Percentiles rank a stretch among this genome's conserved stretches.
phyloP scores from a whole-genome alignment of 805 yeast genomes.

The Cyberlindnera suaveolens region DNA sequence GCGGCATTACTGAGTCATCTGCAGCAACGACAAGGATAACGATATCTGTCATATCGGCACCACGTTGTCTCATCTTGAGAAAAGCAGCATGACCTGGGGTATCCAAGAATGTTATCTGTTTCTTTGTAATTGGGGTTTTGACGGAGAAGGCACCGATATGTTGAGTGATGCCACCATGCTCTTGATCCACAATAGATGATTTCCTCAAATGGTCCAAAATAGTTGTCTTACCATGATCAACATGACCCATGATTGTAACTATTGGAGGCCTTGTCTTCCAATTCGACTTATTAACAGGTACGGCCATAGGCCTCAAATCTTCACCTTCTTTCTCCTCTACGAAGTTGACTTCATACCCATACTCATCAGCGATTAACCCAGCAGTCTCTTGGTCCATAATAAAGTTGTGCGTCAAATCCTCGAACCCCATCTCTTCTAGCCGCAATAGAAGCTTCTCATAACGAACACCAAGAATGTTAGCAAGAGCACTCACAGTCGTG shows the following conservation, averaged over 20 bases:
- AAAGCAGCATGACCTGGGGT: constrained; percentile 99
- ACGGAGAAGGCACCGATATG: constrained; percentile 97
- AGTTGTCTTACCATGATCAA: constrained; percentile 97
- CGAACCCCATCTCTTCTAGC: constrained; percentile 67
- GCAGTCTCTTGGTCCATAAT: constrained; percentile 86
- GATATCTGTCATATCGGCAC: constrained; percentile 90
- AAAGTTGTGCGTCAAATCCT: constrained; percentile 59
- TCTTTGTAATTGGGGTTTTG: constrained; percentile 65
- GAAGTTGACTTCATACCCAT: constrained; percentile 55
- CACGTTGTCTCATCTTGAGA: constrained; percentile 92
- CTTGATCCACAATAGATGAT: constrained; percentile 75
- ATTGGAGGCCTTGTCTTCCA: constrained; percentile 80
- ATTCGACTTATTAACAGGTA: constrained; percentile 26
- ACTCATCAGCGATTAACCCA: constrained; percentile 81
- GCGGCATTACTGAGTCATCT: constrained; percentile 97
- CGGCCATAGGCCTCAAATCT: constrained; percentile 52
- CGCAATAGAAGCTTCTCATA: constrained; percentile 52
- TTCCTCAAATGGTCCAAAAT: constrained; percentile 81
- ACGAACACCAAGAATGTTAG: constrained; percentile 63
- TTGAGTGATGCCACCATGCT: constrained; percentile 96
- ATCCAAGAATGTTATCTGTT: constrained; percentile 81
- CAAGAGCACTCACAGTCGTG: constrained; percentile 71
- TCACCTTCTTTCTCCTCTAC: constrained; percentile 22
- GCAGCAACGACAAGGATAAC: constrained; percentile 92
- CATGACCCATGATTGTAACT: constrained; percentile 98